Evolutionary conservation across 257 asterid genomes (phyloP), one percentile per base, ranked within the genome.

Genomic region (Pogostemon cablin): DNA sequence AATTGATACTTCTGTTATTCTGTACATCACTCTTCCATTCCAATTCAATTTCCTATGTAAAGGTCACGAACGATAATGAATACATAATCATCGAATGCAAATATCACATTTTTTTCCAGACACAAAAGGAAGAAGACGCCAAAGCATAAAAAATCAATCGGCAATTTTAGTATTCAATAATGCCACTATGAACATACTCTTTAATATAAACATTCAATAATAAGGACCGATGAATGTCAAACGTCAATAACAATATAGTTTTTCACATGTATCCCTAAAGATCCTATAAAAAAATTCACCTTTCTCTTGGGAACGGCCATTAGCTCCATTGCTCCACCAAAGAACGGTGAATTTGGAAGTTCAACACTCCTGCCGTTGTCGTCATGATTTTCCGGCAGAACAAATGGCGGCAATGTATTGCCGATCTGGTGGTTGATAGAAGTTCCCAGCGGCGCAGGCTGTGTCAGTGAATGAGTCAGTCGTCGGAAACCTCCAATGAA

Each of bases 261-360:
- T 59, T 41, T 1, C 41, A 9, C 47, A 25, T 15, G 11, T 32
- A 49, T 5, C 34, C 2, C 4, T 60, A 10, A 63, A 64, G 5
- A 58, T 12, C 50, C 7, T 17, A 25, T 12, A 57, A 39, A 6
- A 5, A 55, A 6, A 68, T 12, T 11, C 52, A 85, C 97, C 95
- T 87, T 91, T 76, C 64, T 87, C 76, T 85, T 91, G 46, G 96
- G 97, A 54, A 91, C 97, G 64, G 97, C 97, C 97, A 88, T 91
- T 44, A 91, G 92, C 75, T 91, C 96, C 87, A 91, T 82, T 32
- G 81, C 80, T 6, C 88, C 96, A 35, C 64, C 69, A 15, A 70
- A 53, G 38, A 78, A 81, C 4, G 85, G 79, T 61, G 71, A 79
- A 65, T 75, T 62, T 9, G 79, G 80, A 3, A 74, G 74, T 47